Conservation (phyloP, 768 basidiomycete genomes). For the Leccinum obscurum region DNA sequence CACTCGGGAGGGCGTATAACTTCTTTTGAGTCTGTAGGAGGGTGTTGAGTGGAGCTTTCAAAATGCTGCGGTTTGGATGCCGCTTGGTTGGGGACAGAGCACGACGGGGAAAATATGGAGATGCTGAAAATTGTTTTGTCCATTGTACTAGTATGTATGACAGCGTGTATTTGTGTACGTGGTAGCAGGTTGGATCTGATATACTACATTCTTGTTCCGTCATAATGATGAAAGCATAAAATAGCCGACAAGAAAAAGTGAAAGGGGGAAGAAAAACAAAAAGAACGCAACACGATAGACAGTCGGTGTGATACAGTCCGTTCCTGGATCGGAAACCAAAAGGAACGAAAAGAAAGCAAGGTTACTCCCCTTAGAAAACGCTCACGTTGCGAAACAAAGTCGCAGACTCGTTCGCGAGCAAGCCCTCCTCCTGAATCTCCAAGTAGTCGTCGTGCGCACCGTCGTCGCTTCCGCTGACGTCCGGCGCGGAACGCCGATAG, state of each 20-base stretch:
- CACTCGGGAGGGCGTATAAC: conserved; percentile 75
- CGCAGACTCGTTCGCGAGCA: conserved; percentile 22
- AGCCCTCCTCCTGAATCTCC: conserved; percentile 19
- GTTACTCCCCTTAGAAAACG: conserved; percentile 16
- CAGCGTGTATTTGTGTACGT: background rate
- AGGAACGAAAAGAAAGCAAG: background rate
- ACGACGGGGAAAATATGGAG: background rate
- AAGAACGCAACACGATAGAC: background rate
- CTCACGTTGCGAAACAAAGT: conserved; percentile 22
- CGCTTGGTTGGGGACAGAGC: background rate
- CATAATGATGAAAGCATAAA: conserved; percentile 25
- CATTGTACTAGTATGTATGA: conserved; percentile 9
- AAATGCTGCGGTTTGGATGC: background rate
- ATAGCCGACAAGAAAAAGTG: conserved; percentile 13
- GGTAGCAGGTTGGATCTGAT: conserved; percentile 1
- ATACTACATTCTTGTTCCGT: conserved; percentile 17
- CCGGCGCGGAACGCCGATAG: background rate
- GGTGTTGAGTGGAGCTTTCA: no score
- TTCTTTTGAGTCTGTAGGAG: conserved; percentile 57
- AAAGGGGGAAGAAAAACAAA: background rate
- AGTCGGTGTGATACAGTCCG: background rate
- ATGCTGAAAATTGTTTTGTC: background rate
- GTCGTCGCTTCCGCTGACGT: conserved; percentile 3
- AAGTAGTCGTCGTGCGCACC: conserved; percentile 6
- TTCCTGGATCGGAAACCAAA: background rate